A percentile compares a stretch with the other conserved stretches of the same genome.
Conservation (phyloP, 2,329 filamentous ascomycete species). For the Colletotrichum graminicola region DNA sequence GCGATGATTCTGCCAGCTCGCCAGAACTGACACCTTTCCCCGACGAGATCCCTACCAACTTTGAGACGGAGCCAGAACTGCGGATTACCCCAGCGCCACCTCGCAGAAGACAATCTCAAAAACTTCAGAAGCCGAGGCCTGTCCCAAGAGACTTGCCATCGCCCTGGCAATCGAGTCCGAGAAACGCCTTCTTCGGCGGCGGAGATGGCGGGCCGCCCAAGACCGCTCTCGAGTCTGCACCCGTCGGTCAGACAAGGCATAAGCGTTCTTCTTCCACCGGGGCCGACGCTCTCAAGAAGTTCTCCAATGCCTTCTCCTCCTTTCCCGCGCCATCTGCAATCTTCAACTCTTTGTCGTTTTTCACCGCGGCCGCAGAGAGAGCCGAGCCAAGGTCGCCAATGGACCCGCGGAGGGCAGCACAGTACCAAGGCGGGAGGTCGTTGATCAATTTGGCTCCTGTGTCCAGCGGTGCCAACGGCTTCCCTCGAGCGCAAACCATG, state of each 20-base stretch:
- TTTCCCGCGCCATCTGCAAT: conserved; percentile 48
- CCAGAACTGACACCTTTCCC: conserved; percentile 39
- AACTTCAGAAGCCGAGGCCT: conserved; percentile 34
- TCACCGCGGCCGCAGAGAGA: conserved; percentile 39
- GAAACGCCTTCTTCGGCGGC: conserved; percentile 51
- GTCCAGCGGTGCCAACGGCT: conserved; percentile 14
- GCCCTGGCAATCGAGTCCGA: conserved; percentile 59
- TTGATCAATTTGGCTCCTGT: conserved; percentile 21
- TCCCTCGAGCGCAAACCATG: conserved; percentile 18
- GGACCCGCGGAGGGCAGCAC: conserved; percentile 6
- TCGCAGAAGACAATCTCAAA: conserved; percentile 27
- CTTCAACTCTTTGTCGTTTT: conserved; percentile 42
- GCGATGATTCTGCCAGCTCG: conserved; percentile 38
- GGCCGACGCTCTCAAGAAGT: conserved; percentile 67
- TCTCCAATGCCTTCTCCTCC: conserved; percentile 69
- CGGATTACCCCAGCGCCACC: conserved; percentile 30
- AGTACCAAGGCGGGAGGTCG: conserved; percentile 21
- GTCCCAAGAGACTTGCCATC: conserved; percentile 45
- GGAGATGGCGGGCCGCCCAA: conserved; percentile 46
- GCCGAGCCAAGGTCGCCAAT: conserved; percentile 18
- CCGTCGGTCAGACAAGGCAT: conserved; percentile 61
- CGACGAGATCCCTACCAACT: conserved; percentile 37
- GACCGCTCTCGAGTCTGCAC: conserved; percentile 56
- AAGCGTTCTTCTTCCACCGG: conserved; percentile 67
- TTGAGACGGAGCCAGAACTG: conserved; percentile 35